A percentile compares a stretch with the other conserved stretches of the same genome.
Conservation (phyloP, 106 monocot genomes). For the Phalaenopsis aphrodite region DNA sequence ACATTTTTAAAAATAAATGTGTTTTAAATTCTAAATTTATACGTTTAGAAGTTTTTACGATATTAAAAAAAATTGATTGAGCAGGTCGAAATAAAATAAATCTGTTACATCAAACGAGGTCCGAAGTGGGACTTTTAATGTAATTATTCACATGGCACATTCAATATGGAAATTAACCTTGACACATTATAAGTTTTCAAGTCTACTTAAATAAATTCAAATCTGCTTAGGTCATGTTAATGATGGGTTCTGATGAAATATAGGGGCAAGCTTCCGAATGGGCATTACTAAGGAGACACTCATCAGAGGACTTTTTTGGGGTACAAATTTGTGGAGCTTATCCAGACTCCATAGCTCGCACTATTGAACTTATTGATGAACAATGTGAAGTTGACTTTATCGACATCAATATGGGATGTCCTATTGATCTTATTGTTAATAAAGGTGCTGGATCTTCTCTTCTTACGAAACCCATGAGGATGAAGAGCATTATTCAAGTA, state of each 20-base stretch:
- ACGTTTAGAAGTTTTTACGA: no score
- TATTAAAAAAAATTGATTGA: no score
- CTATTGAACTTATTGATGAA: constrained; percentile 74
- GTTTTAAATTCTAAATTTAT: no score
- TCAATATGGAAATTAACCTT: no score
- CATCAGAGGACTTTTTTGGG: constrained; percentile 85
- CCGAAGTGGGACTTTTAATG: no score
- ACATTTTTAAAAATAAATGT: no score
- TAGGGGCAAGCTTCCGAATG: constrained; percentile 98
- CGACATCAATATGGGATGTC: constrained; percentile 98
- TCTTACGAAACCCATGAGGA: constrained; percentile 81
- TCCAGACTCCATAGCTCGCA: constrained; percentile 80
- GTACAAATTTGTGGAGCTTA: constrained; percentile 88
- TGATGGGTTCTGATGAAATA: constrained; percentile 10
- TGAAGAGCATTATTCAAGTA: constrained; percentile 78
- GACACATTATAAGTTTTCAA: no score
- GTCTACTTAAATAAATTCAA: no score
- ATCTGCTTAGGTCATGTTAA: not conserved
- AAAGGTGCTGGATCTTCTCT: constrained; percentile 93
- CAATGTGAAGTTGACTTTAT: constrained; percentile 81
- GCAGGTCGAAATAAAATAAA: no score
- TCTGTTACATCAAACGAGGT: no score
- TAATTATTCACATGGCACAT: no score
- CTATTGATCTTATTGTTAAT: constrained; percentile 89
- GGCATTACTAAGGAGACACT: constrained; percentile 87